Evolutionary conservation across 192 early-diverging fungal genomes (phyloP), one percentile per base, ranked within the genome.

Genomic region (Phycomyces nitens): DNA sequence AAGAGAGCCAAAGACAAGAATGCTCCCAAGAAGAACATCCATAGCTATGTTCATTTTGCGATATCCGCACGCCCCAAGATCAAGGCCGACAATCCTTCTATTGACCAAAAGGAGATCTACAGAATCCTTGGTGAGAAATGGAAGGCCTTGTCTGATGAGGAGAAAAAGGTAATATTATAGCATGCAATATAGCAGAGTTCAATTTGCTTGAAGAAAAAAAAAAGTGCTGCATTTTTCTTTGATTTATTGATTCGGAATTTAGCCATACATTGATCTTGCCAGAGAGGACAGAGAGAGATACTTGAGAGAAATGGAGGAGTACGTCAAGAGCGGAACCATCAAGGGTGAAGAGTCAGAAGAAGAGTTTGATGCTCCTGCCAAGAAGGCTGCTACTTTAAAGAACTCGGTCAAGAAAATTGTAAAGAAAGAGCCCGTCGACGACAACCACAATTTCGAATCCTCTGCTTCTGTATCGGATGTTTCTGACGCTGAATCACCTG

Each of bases 121-220:
- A 5, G 10, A 3, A 14, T 40, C 9, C 10, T 58, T 15, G 56
- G 56, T 18, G 38, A 40, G 0, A 58, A 42, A n/a, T 58, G 56
- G 56, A 58, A 58, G 39, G 21, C 15, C n/a, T 41, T 58, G 38
- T 1, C 56, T 58, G 56, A 58, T 15, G 39, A 41, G 21, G 56
- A 58, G 41, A 58, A 58, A 21, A 10, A 58, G 56, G 56, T 58
- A 58, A 43, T n/a, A n/a, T n/a, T n/a, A n/a, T n/a, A n/a, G n/a
- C n/a, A n/a, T n/a, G n/a, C n/a, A n/a, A n/a, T n/a, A n/a, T n/a
- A n/a, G n/a, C n/a, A n/a, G n/a, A n/a, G n/a, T n/a, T n/a, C n/a
- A n/a, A n/a, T n/a, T n/a, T n/a, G n/a, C n/a, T n/a, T n/a, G n/a
- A n/a, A n/a, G n/a, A n/a, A n/a, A n/a, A n/a, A n/a, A n/a, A n/a